Percentiles rank a stretch among this genome's conserved stretches.
These are phyloP conservation scores for Backusella circina DNA, from an alignment of 192 early-diverging fungal genomes.

Conservation along the genomic window DNA sequence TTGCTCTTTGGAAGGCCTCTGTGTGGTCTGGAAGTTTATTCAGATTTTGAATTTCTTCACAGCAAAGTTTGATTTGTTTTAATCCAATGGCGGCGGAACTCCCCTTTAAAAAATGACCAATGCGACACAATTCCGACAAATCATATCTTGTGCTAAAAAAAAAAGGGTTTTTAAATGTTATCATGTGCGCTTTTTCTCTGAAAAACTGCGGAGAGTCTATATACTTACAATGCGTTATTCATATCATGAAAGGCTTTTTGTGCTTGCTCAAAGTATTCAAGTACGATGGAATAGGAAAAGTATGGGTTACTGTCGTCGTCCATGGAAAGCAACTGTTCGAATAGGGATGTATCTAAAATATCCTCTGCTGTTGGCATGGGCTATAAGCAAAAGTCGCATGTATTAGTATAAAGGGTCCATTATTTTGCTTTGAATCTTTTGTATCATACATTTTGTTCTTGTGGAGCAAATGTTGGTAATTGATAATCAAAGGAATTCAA, in stretches of 20 bases:
- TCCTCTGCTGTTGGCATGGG: not conserved
- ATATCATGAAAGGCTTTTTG: not conserved
- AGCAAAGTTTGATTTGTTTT: not conserved
- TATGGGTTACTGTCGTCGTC: not conserved
- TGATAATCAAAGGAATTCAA: not conserved
- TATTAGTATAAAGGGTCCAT: too few relatives aligned
- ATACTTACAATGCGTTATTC: not conserved
- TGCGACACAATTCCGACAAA: not conserved
- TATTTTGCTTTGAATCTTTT: not conserved
- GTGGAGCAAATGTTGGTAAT: not conserved
- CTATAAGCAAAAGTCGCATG: not conserved
- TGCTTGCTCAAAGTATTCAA: not conserved
- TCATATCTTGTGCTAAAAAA: not conserved
- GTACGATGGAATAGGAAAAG: not conserved
- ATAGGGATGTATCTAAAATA: not conserved
- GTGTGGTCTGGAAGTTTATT: not conserved
- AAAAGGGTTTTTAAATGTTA: not conserved
- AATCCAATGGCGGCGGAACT: not conserved
- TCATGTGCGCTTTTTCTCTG: not conserved
- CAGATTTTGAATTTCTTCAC: constrained; percentile 1
- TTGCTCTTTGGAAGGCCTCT: not conserved
- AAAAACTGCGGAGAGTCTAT: not conserved
- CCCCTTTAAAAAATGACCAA: constrained; percentile 1
- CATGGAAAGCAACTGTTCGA: not conserved
- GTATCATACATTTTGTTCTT: not conserved